Percentiles rank a stretch among this genome's conserved stretches.
Conservation (phyloP, 306 rosid genomes). For the Vigna reflexopilosa region DNA sequence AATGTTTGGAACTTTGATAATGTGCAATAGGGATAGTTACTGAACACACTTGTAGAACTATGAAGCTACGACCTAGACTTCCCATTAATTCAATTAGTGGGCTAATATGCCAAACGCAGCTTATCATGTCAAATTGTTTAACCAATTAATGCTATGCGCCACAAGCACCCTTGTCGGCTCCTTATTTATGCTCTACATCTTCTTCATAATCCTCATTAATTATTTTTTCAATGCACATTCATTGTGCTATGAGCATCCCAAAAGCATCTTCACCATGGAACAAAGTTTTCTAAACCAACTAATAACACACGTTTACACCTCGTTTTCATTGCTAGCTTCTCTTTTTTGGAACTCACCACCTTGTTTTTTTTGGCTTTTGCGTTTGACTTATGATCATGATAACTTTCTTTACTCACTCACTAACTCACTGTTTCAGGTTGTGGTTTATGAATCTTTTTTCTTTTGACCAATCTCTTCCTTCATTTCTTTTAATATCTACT, state of each 20-base stretch:
- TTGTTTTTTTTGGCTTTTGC: slow-evolving; percentile 30
- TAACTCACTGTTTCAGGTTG: slow-evolving; percentile 38
- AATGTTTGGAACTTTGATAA: slow-evolving; percentile 38
- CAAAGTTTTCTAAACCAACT: slow-evolving; percentile 9
- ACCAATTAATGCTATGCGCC: slow-evolving; percentile 28
- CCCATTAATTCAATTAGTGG: slow-evolving; percentile 32
- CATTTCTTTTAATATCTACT: slow-evolving; percentile 17
- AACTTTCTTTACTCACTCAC: slow-evolving; percentile 34
- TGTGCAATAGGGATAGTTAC: slow-evolving; percentile 25
- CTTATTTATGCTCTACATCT: slow-evolving; percentile 17
- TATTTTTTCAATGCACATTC: neutral
- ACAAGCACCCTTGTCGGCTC: slow-evolving; percentile 52
- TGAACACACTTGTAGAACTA: slow-evolving; percentile 27
- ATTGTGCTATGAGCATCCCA: slow-evolving; percentile 3
- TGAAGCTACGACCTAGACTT: slow-evolving; percentile 28
- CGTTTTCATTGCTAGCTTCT: slow-evolving; percentile 9
- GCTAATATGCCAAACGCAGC: slow-evolving; percentile 40
- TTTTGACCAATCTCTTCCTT: slow-evolving; percentile 36
- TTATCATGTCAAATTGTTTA: slow-evolving; percentile 27
- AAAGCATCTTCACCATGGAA: neutral
- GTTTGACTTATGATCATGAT: slow-evolving; percentile 49
- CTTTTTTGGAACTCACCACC: slow-evolving; percentile 40
- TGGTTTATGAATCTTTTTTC: slow-evolving; percentile 14
- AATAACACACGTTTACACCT: neutral
- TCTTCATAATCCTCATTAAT: slow-evolving; percentile 29